phyloP scores from a whole-genome alignment of 805 yeast species.

The Saccharomycopsis sp. region DNA sequence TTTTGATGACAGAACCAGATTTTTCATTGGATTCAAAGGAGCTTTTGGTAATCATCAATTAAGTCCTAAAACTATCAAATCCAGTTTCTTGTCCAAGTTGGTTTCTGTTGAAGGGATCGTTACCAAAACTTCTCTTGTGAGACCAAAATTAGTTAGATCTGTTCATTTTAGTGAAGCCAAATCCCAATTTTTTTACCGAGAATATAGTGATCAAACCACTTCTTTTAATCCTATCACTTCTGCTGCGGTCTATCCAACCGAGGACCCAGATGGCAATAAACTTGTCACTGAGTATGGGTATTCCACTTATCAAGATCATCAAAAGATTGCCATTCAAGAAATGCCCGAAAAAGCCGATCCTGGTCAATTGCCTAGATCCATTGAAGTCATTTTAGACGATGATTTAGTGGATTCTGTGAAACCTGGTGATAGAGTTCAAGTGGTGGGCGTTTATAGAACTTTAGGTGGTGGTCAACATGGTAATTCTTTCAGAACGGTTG shows the following conservation, averaged over 20 bases:
- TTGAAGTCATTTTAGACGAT: slow-evolving; percentile 89
- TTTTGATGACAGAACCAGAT: slow-evolving; percentile 50
- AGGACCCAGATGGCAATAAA: slow-evolving; percentile 85
- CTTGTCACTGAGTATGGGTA: slow-evolving; percentile 86
- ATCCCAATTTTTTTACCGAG: slow-evolving; percentile 78
- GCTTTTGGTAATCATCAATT: slow-evolving; percentile 83
- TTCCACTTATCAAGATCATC: slow-evolving; percentile 89
- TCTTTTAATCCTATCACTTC: slow-evolving; percentile 77
- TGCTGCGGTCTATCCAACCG: slow-evolving; percentile 83
- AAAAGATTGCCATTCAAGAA: slow-evolving; percentile 86
- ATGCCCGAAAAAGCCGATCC: slow-evolving; percentile 98
- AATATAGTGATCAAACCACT: slow-evolving; percentile 87
- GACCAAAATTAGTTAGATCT: slow-evolving; percentile 85
- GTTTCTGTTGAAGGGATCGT: slow-evolving; percentile 92
- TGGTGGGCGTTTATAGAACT: slow-evolving; percentile 90
- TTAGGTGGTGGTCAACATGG: slow-evolving; percentile 62
- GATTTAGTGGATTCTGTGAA: slow-evolving; percentile 86
- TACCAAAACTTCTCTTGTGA: slow-evolving; percentile 82
- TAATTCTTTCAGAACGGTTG: slow-evolving; percentile 70
- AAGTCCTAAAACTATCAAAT: slow-evolving; percentile 78
- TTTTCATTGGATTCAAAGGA: slow-evolving; percentile 75
- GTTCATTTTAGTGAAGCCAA: slow-evolving; percentile 88
- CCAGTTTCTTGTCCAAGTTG: slow-evolving; percentile 68
- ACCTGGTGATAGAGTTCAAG: slow-evolving; percentile 93
- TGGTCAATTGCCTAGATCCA: slow-evolving; percentile 89